Base-by-base conservation (phyloP, 441 rosid species). In the Manihot esculenta region DNA sequence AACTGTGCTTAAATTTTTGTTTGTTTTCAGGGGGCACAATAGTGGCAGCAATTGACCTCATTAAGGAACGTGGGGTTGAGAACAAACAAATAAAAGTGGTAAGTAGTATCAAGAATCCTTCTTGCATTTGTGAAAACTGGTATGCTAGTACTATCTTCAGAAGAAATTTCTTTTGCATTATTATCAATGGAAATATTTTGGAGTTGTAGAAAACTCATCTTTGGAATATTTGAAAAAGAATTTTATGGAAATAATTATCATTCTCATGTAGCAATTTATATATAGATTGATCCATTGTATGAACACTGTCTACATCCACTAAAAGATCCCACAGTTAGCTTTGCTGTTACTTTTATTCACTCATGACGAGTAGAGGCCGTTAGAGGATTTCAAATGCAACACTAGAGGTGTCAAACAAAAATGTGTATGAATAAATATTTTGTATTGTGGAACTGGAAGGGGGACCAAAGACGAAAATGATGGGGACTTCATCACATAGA, bases 1-100 rank as follows among this genome's bases (percentile, higher is more conserved):
- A 21, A 15, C n/a, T 54, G 20, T 54, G 53, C n/a, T n/a, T n/a
- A 17, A 33, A 11, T 27, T 41, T 24, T 30, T 66, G 30, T 42
- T 73, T 75, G 56, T 69, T 79, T 81, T 67, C 78, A 94, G 97
- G 97, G 18, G 95, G 99, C 70, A 90, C 99, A 15, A 84, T 94
- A 74, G 89, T 90, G 72, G 91, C 95, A n/a, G 93, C 97, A 1
- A 70, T 94, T 58, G 72, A 84, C 61, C 89, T 91, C 24, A 62
- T 94, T 71, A 88, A 79, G 82, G 88, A 90, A 73, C 80, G 86
- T 42, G 99, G 97, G 61, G 79, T 89, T 64, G 80, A 79, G 51
- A 85, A 85, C 82, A 86, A 85, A 78, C 97, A 94, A 77, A 88
- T 91, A 76, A 94, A 86, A 89, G 93, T 94, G 92, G 99, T 94